Conservation (phyloP, 371 early-diverging fungal genomes). For the Mucor piriformis region DNA sequence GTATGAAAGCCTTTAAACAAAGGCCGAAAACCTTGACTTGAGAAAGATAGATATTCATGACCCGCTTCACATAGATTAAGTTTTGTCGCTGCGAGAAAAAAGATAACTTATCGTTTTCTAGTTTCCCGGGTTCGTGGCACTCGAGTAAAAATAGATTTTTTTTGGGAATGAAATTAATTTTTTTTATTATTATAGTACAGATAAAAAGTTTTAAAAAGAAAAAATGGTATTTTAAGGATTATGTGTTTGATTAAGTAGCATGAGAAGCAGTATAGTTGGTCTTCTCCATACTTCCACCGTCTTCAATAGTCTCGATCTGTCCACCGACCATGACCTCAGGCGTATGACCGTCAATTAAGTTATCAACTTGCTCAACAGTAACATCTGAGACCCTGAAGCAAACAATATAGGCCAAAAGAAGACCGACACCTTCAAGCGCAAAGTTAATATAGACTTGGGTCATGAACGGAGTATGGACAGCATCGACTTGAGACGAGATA, state of each 20-base stretch:
- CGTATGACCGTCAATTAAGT: constrained; percentile 22
- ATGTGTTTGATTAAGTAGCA: not conserved
- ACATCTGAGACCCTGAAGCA: constrained; percentile 27
- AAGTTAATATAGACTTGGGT: constrained; percentile 31
- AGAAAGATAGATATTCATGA: too few species aligned
- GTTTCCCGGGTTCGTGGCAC: not conserved
- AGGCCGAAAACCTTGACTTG: too few species aligned
- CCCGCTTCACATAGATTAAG: too few species aligned
- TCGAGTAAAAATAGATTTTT: too few species aligned
- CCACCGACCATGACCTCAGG: constrained; percentile 32
- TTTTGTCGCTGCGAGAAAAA: too few species aligned
- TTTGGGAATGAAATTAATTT: not conserved
- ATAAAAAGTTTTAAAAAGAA: not conserved
- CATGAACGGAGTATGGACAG: constrained; percentile 43
- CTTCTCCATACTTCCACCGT: constrained; percentile 8
- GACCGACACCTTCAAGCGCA: constrained; percentile 32
- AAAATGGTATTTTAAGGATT: not conserved
- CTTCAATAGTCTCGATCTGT: constrained; percentile 24
- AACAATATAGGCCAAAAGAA: constrained; percentile 31
- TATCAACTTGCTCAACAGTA: constrained; percentile 33
- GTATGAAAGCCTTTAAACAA: too few species aligned
- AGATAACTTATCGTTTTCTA: not conserved
- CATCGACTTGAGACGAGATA: constrained; percentile 43
- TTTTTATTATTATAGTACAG: not conserved
- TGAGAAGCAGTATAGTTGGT: constrained; percentile 7